Percentiles rank a stretch among this genome's conserved stretches.
Conservation (phyloP, 208 protist species). For the Leptomonas pyrrhocoris region DNA sequence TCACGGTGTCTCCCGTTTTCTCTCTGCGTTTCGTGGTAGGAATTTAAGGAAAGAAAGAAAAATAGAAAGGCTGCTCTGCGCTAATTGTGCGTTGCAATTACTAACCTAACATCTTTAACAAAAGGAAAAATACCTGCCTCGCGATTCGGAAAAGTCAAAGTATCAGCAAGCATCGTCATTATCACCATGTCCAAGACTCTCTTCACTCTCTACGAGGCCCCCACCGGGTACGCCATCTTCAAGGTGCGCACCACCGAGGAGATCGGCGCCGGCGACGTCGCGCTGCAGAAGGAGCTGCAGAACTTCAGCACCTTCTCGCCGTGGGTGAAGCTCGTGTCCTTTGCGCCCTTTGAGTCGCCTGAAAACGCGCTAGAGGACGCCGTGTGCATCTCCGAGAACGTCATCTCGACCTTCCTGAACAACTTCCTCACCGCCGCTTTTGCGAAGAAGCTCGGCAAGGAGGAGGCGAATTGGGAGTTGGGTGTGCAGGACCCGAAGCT, state of each 20-base stretch:
- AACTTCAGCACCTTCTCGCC: slow-evolving; percentile 95
- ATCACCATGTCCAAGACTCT: slow-evolving; percentile 84
- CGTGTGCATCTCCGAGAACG: slow-evolving; percentile 96
- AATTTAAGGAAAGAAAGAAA: no score
- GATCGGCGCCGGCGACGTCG: slow-evolving; percentile 89
- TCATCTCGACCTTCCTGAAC: slow-evolving; percentile 87
- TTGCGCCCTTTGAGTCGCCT: slow-evolving; percentile 96
- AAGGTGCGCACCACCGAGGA: slow-evolving; percentile 94
- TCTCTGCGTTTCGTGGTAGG: no score
- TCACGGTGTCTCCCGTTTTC: no score
- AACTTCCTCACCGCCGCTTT: slow-evolving; percentile 96
- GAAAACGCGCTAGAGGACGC: slow-evolving; percentile 98
- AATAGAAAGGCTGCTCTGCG: no score
- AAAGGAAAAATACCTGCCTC: no score
- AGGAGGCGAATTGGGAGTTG: slow-evolving; percentile 85
- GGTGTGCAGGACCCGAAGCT: slow-evolving; percentile 97
- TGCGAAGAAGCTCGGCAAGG: slow-evolving; percentile 90
- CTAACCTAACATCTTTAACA: no score
- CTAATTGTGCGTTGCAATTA: no score
- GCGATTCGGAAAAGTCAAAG: no score
- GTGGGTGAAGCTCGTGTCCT: slow-evolving; percentile 95
- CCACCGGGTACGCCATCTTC: slow-evolving; percentile 97
- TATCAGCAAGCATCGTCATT: no score
- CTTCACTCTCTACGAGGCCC: slow-evolving; percentile 96
- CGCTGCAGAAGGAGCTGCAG: slow-evolving; percentile 92